A percentile compares a stretch with the other conserved stretches of the same genome.
phyloP scores from a whole-genome alignment of 345 rosid species.

The Durio zibethinus region DNA sequence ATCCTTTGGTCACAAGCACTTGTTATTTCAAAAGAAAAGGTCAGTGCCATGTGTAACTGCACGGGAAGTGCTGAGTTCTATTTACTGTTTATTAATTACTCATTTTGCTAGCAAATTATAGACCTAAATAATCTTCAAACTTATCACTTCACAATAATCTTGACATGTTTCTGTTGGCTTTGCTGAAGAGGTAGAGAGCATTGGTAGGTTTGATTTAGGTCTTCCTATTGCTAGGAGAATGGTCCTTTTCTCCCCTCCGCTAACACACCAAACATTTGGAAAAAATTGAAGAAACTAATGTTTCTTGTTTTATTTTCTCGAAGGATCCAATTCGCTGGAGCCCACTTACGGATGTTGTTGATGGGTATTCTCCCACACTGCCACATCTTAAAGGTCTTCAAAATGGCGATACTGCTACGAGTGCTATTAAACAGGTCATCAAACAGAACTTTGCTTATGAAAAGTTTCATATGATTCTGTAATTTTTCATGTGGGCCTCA shows the following conservation, averaged over 20 bases:
- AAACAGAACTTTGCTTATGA: constrained; percentile 14
- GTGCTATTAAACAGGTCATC: constrained; percentile 96
- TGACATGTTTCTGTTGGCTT: background rate
- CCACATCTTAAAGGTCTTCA: constrained; percentile 99
- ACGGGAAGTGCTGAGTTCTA: background rate
- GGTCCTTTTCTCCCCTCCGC: background rate
- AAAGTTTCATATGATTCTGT: background rate
- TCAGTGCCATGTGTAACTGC: background rate
- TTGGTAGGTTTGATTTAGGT: background rate
- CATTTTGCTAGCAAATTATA: background rate
- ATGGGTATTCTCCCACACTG: constrained; percentile 92
- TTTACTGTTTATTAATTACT: background rate
- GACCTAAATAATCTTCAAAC: constrained; percentile 3
- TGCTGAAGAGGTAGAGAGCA: background rate
- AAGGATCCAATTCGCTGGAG: constrained; percentile 98
- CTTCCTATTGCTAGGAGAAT: background rate
- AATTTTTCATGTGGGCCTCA: background rate
- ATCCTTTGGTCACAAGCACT: background rate
- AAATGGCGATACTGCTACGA: constrained; percentile 97
- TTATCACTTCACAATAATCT: background rate
- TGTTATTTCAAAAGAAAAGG: background rate
- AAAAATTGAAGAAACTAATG: constrained; percentile 11
- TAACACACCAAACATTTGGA: background rate
- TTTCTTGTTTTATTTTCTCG: constrained; percentile 5
- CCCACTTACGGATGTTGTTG: constrained; percentile 92